Conservation (phyloP, 2,329 filamentous ascomycete species). For the Neoarthrinium moseri region DNA sequence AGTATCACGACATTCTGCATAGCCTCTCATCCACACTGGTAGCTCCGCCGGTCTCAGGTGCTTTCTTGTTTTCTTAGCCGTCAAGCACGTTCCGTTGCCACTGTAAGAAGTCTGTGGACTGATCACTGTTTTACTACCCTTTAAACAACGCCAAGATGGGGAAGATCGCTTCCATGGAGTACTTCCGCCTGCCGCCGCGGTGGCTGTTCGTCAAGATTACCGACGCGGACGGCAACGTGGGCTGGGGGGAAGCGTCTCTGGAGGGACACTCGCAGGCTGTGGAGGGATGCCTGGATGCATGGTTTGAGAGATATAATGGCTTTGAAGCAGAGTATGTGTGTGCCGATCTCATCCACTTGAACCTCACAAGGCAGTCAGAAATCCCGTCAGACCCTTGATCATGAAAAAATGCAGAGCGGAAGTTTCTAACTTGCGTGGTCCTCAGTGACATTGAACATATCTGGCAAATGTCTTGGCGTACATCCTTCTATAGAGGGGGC, state of each 20-base stretch:
- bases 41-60: too few species aligned
- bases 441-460: constrained; percentile 74
- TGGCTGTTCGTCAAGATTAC: constrained; percentile 79
- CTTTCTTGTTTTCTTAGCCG: too few species aligned
- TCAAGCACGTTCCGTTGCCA: too few species aligned
- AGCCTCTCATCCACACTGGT: too few species aligned
- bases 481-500: constrained; percentile 74
- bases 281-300: constrained; percentile 70
- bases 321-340: constrained; percentile 66
- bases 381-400: too few species aligned
- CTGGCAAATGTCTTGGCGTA: constrained; percentile 72
- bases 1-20: too few species aligned
- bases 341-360: background rate
- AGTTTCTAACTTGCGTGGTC: background rate
- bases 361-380: too few species aligned
- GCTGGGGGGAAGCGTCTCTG: constrained; percentile 74
- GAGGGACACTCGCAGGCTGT: constrained; percentile 74
- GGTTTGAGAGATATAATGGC: constrained; percentile 60
- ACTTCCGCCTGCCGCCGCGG: constrained; percentile 71
- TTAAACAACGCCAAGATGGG: constrained; percentile 44
- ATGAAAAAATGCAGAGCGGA: too few species aligned
- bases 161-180: constrained; percentile 66
- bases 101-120: too few species aligned
- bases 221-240: constrained; percentile 61
- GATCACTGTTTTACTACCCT: too few species aligned